Evolutionary conservation across 768 basidiomycete genomes (phyloP).

Genomic region (Infundibulicybe gibba): DNA sequence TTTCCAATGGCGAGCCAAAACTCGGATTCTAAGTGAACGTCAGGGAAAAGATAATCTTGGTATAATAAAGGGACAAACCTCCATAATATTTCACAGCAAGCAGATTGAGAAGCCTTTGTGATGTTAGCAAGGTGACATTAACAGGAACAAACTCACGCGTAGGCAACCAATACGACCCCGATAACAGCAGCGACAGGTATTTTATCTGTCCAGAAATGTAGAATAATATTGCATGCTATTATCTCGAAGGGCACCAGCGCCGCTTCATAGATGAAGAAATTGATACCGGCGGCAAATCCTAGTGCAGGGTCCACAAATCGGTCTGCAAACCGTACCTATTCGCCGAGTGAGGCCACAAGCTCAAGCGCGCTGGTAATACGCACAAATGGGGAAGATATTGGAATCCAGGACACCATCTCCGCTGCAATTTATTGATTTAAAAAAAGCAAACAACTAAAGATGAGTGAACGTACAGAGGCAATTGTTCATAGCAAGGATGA

Average conservation of each 20-base stretch:
- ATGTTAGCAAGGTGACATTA: too few species aligned
- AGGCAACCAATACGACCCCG: constrained; percentile 34
- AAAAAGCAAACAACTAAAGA: background rate
- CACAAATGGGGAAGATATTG: constrained; percentile 75
- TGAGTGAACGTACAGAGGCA: constrained; percentile 31
- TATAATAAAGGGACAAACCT: constrained; percentile 22
- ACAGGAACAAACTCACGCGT: constrained; percentile 27
- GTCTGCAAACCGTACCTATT: constrained; percentile 56
- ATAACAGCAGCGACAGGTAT: constrained; percentile 45
- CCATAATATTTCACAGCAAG: constrained; percentile 49
- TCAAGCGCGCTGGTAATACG: constrained; percentile 8
- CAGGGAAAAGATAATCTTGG: constrained; percentile 7
- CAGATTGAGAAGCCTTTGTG: constrained; percentile 36
- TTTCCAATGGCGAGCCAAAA: constrained; percentile 55
- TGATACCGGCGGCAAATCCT: constrained; percentile 52
- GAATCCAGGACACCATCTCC: constrained; percentile 83
- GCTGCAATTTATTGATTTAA: constrained; percentile 29
- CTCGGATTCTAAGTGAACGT: constrained; percentile 34
- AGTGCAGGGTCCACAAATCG: constrained; percentile 55
- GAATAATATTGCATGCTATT: constrained; percentile 48
- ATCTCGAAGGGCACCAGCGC: constrained; percentile 46
- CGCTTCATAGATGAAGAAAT: constrained; percentile 54
- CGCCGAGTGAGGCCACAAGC: too few species aligned
- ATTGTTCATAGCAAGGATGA: constrained; percentile 46
- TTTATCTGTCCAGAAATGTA: constrained; percentile 52